phyloP scores from a whole-genome alignment of 140 eudicot species.

The Oenanthe javanica region DNA sequence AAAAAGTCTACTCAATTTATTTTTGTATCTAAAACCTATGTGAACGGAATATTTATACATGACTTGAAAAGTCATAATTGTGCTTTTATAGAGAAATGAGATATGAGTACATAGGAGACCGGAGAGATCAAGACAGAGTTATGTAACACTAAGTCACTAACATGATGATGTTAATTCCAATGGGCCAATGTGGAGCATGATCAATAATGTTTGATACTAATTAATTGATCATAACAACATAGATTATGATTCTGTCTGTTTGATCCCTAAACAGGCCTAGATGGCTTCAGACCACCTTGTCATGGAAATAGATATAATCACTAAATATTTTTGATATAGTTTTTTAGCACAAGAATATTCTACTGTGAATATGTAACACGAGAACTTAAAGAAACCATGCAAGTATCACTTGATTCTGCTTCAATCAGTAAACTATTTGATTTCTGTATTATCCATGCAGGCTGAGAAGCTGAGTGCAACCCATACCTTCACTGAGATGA shows the following conservation, averaged over 20 bases:
- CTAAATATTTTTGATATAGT: neutral
- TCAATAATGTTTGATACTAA: neutral
- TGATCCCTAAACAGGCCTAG: neutral
- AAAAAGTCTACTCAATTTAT: neutral
- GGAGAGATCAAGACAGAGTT: neutral
- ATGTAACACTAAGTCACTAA: neutral
- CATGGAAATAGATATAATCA: neutral
- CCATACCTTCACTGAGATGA: conserved; percentile 74
- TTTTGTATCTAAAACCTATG: neutral
- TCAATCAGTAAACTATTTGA: neutral
- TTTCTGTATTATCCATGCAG: neutral
- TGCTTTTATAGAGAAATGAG: neutral
- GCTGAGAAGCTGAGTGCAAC: neutral
- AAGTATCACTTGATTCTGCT: neutral
- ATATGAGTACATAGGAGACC: neutral
- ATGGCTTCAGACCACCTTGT: neutral
- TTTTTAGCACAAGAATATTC: neutral
- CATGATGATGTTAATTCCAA: neutral
- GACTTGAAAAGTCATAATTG: neutral
- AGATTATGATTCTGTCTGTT: neutral
- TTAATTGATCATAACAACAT: neutral
- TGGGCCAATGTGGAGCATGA: neutral
- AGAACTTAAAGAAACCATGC: neutral
- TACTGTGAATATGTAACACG: neutral
- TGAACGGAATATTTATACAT: neutral